Evolutionary conservation across 805 yeast genomes (phyloP), one percentile per base, ranked within the genome.

Genomic region (Maudiozyma barnettii): DNA sequence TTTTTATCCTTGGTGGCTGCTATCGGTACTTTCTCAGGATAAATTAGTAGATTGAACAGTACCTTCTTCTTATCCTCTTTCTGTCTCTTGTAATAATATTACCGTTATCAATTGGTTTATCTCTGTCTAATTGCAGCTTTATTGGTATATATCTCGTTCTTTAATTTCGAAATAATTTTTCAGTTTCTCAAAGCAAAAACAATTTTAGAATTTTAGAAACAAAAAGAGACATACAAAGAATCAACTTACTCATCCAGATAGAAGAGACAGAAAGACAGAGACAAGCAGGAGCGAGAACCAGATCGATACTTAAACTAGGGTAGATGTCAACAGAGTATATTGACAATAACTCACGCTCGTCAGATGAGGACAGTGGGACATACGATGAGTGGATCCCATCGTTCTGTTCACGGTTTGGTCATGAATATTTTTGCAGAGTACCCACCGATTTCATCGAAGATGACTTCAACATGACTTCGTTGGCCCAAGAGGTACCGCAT

Each of bases 391-490:
- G 95, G 96, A 82, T 88, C 55, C 78, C 83, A 50, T 81, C 81
- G 54, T 87, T 82, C 65, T 84, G 95, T 61, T 76, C 83, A 42
- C 70, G 79, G 56, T 83, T 82, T 58, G 91, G 91, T 21, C 91
- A 86, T 63, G 95, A 93, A 61, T 91, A 82, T 64, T 89, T 89
- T 65, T 95, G 90, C 40, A 95, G 90, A 56, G 96, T 93, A 5
- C 76, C 89, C 1, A 88, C 85, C 43, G 96, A 88, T 44, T 93
- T 89, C 65, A 87, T 93, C 51, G 97, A 90, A 58, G 99, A 93
- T 66, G 98, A 93, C 55, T 93, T 93, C 74, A 93, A 93, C 63
- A 74, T 93, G 58, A 90, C 98, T 1, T 97, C 98, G 1, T 73
- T 93, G 45, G 75, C 84, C 30, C 76, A 82, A 54, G 79, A 85